Percentiles rank a stretch among this genome's conserved stretches.
Evolutionary conservation across 1,284 basidiomycete genomes (phyloP).

Genomic region (Cryptococcus sp.): DNA sequence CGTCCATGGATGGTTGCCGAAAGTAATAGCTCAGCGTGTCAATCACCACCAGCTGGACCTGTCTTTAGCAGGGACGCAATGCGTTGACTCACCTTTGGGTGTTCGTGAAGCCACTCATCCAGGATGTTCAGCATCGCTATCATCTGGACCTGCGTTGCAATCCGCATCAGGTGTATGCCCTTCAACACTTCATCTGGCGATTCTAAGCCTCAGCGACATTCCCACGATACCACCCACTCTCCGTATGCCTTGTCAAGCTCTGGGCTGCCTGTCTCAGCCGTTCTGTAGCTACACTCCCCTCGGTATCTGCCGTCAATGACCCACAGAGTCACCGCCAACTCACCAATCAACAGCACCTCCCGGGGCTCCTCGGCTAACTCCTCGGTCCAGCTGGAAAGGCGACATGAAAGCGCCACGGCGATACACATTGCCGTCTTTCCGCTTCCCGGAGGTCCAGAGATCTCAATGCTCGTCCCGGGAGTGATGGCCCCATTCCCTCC

Average conservation of each 20-base stretch:
- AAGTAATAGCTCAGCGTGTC: slow-evolving; percentile 46
- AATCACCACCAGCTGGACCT: slow-evolving; percentile 44
- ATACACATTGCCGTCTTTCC: slow-evolving; percentile 40
- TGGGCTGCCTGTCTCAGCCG: slow-evolving; percentile 7
- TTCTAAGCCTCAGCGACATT: no score
- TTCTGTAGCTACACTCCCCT: no score
- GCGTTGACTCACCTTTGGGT: slow-evolving; percentile 30
- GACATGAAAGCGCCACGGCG: slow-evolving; percentile 30
- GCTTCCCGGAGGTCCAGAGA: slow-evolving; percentile 41
- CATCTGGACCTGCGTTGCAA: slow-evolving; percentile 43
- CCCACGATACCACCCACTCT: no score
- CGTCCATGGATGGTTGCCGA: slow-evolving; percentile 40
- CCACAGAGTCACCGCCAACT: neutral
- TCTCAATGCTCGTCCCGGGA: slow-evolving; percentile 41
- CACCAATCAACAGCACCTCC: slow-evolving; percentile 45
- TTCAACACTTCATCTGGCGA: slow-evolving; percentile 14
- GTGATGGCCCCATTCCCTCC: slow-evolving; percentile 15
- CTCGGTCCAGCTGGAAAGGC: no score
- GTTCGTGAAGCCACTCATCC: slow-evolving; percentile 38
- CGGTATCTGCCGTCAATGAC: slow-evolving; percentile 34
- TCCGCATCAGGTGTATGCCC: slow-evolving; percentile 41
- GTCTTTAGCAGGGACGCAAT: neutral
- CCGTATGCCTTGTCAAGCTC: neutral
- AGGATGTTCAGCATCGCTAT: slow-evolving; percentile 39
- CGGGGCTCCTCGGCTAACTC: neutral